Percentiles rank a stretch among this genome's conserved stretches.
Evolutionary conservation across 192 early-diverging fungal species (phyloP).

Genomic region (Pilobolus umbonatus): DNA sequence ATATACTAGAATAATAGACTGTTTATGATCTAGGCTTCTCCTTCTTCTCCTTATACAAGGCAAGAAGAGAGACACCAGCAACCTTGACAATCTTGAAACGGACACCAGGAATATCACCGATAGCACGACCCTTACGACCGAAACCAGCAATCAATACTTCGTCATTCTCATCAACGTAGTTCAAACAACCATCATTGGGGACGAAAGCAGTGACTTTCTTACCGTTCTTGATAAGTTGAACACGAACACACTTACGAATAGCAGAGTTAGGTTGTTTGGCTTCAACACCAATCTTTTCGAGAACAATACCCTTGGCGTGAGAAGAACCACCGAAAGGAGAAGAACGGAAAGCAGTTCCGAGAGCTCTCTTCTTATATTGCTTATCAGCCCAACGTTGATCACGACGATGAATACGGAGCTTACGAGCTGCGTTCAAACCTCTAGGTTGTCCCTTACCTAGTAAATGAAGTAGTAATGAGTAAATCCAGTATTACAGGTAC

Average conservation of each 20-base stretch:
- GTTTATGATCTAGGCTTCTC: constrained; percentile 96
- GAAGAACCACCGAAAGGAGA: constrained; percentile 99
- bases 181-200: constrained; percentile 99
- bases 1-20: not conserved
- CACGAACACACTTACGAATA: constrained; percentile 99
- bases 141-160: constrained; percentile 99
- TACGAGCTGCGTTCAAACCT: constrained; percentile 97
- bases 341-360: constrained; percentile 97
- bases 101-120: constrained; percentile 99
- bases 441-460: constrained; percentile 83
- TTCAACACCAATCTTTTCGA: constrained; percentile 99
- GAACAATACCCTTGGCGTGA: constrained; percentile 99
- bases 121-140: constrained; percentile 98
- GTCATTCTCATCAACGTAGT: constrained; percentile 99
- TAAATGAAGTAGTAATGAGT: not conserved
- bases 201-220: constrained; percentile 99
- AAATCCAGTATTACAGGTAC: not conserved
- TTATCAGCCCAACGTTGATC: constrained; percentile 94
- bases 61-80: constrained; percentile 96
- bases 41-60: constrained; percentile 99
- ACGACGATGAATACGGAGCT: constrained; percentile 94
- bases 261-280: constrained; percentile 99
- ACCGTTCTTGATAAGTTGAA: constrained; percentile 99
- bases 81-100: constrained; percentile 99
- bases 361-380: constrained; percentile 97